Evolutionary conservation across 257 asterid species (phyloP), one percentile per base, ranked within the genome.

Genomic region (Striga asiatica): DNA sequence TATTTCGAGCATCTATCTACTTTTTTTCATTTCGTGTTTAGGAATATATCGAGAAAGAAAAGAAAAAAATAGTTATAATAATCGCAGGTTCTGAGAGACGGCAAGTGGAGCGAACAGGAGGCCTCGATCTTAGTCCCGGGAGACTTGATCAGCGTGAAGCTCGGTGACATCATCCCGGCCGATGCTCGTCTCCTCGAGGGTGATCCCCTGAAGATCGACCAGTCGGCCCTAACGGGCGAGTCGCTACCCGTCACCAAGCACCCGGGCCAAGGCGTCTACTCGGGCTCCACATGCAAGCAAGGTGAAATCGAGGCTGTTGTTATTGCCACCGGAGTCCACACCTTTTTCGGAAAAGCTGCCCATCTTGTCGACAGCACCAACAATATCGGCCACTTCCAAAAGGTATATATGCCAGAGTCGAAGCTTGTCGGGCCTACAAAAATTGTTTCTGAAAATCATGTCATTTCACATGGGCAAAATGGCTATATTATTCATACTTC

Each of bases 341-440:
- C 95, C 72, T 89, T 89, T 77, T 89, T 89, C 55, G 97, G 97
- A 10, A 89, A 85, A 66, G 97, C 97, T 55, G 97, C 97, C 22
- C 97, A 89, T 64, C 95, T 85, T 47, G 97, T 89, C 2, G 95
- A 89, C 22, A 85, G 85, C 89, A 89, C 97, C 69, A 81, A 83
- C 83, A 81, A 85, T 54, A 88, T 85, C 1, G 95, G 97, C 1
- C 97, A 89, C 73, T 89, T 89, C 82, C 97, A 89, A 41, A 56
- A 75, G 94, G 95, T 82, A 73, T 0, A n/a, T n/a, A n/a, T n/a
- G n/a, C n/a, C n/a, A n/a, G n/a, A n/a, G n/a, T n/a, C n/a, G n/a
- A n/a, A n/a, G n/a, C n/a, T n/a, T n/a, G n/a, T n/a, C n/a, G n/a
- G n/a, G n/a, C n/a, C n/a, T n/a, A n/a, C n/a, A n/a, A n/a, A n/a